Percentiles rank a stretch among this genome's conserved stretches.
phyloP scores from a whole-genome alignment of 2,329 filamentous ascomycete genomes.

The Mollisiaceae sp. region DNA sequence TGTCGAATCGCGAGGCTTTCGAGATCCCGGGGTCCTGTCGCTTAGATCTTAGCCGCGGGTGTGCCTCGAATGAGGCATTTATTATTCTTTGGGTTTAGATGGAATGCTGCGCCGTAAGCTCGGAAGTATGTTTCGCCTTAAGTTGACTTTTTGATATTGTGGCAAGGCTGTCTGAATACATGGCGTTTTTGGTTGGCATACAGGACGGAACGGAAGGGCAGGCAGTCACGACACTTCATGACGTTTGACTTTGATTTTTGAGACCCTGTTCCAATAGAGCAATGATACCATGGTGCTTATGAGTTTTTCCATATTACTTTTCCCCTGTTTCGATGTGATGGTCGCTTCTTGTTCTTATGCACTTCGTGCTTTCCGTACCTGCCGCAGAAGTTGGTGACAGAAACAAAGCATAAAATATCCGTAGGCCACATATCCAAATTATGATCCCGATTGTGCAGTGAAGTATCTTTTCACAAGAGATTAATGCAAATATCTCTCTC shows the following conservation, averaged over 20 bases:
- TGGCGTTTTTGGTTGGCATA: conserved; percentile 5
- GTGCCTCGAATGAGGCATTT: neutral
- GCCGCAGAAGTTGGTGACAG: too few species aligned
- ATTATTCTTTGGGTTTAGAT: neutral
- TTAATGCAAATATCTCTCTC: too few species aligned
- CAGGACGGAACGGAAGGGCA: neutral
- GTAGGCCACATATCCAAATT: too few species aligned
- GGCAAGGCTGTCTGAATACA: conserved; percentile 6
- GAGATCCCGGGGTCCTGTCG: neutral
- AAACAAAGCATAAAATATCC: too few species aligned
- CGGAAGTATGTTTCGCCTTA: neutral
- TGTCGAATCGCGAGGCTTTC: neutral
- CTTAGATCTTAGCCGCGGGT: neutral
- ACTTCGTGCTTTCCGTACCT: neutral
- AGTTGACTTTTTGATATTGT: neutral
- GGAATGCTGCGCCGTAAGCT: neutral
- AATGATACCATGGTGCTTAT: neutral
- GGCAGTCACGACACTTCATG: neutral
- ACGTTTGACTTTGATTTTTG: neutral
- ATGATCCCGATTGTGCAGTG: too few species aligned
- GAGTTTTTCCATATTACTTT: neutral
- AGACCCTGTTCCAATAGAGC: neutral
- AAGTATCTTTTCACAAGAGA: too few species aligned
- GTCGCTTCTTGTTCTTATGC: neutral
- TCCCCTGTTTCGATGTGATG: neutral